Evolutionary conservation across 495 filamentous ascomycete genomes (phyloP).

Genomic region (Alectoria sarmentosa): DNA sequence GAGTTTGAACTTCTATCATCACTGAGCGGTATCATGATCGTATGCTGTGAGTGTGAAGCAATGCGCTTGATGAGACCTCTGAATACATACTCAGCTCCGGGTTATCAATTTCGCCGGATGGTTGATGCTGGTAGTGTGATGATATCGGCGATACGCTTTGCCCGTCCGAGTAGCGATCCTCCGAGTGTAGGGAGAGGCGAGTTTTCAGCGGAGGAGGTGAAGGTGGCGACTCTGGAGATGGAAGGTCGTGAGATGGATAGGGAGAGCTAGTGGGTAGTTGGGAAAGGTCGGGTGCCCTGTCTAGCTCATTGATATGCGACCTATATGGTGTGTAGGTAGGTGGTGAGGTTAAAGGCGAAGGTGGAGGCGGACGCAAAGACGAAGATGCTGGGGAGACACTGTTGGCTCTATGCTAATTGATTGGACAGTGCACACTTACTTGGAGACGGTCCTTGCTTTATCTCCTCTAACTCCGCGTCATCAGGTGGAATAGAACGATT

Average conservation of each 20-base stretch:
- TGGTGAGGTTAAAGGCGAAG: background rate
- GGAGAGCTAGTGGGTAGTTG: background rate
- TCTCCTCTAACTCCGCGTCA: background rate
- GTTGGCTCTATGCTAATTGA: background rate
- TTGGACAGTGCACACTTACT: background rate
- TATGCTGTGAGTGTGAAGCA: background rate
- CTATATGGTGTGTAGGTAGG: background rate
- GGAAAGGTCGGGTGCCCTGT: background rate
- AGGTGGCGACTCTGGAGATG: background rate
- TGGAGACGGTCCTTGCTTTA: background rate
- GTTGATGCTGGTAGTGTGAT: background rate
- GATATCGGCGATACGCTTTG: constrained; percentile 1
- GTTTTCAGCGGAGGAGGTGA: background rate
- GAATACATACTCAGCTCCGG: background rate
- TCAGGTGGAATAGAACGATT: background rate
- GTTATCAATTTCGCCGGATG: background rate
- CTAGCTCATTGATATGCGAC: background rate
- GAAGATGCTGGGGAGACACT: background rate
- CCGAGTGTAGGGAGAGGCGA: background rate
- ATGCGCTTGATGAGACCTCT: background rate
- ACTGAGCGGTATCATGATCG: background rate
- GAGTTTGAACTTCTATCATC: too few relatives aligned
- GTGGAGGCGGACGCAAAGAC: background rate
- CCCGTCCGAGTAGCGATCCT: background rate
- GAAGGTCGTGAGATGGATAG: background rate